phyloP scores from a whole-genome alignment of 2,329 filamentous ascomycete genomes.

The Paecilomyces niveus region DNA sequence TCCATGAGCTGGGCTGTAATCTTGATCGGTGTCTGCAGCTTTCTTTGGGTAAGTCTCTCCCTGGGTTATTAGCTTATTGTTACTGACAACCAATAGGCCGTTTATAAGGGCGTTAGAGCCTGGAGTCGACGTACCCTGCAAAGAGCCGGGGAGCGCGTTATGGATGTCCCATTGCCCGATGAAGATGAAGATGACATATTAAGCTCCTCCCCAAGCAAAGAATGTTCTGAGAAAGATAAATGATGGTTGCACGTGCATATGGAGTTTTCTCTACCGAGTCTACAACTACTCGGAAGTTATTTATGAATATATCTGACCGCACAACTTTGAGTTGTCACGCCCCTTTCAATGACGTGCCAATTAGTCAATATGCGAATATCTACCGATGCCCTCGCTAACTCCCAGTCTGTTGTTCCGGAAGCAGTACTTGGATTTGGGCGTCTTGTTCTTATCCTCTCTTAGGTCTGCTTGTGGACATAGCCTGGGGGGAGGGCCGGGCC shows the following conservation, averaged over 20 bases:
- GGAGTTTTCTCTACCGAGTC: neutral
- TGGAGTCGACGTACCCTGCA: constrained; percentile 68
- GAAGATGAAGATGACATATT: constrained; percentile 51
- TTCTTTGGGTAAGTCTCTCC: constrained; percentile 59
- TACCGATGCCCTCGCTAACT: constrained; percentile 32
- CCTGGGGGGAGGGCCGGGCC: constrained; percentile 23
- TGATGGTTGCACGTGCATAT: constrained; percentile 9
- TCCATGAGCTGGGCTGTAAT: constrained; percentile 75
- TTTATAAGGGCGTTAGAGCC: constrained; percentile 73
- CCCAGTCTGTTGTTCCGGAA: constrained; percentile 18
- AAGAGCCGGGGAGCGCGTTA: constrained; percentile 68
- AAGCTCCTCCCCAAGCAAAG: constrained; percentile 11
- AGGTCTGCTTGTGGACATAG: constrained; percentile 16
- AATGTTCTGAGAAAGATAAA: constrained; percentile 20
- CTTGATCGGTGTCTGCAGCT: constrained; percentile 70
- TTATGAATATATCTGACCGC: constrained; percentile 41
- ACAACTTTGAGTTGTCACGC: constrained; percentile 97
- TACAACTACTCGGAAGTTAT: constrained; percentile 1
- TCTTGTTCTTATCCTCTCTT: constrained; percentile 23
- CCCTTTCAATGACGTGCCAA: constrained; percentile 77
- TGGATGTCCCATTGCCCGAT: constrained; percentile 59
- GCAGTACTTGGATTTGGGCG: constrained; percentile 16
- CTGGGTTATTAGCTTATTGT: neutral
- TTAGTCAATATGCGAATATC: constrained; percentile 95
- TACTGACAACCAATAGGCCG: constrained; percentile 46